Conservation (phyloP, 2,329 filamentous ascomycete species). For the Hypoxylon sp. region DNA sequence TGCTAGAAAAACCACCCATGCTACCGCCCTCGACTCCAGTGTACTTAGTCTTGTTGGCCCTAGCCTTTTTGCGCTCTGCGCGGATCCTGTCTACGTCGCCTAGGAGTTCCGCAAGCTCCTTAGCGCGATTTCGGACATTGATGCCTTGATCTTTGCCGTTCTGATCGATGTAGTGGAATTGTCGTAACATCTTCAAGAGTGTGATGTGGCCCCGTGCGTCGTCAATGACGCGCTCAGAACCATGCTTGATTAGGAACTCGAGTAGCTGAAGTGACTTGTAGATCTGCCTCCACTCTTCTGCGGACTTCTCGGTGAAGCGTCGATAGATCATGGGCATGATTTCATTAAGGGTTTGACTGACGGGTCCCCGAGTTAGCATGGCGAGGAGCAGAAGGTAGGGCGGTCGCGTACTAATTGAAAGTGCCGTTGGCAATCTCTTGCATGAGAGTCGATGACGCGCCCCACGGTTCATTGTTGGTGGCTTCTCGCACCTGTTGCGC, state of each 20-base stretch:
- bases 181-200: constrained; percentile 96
- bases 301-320: constrained; percentile 97
- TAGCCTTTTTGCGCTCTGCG: constrained; percentile 88
- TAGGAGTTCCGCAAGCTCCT: constrained; percentile 94
- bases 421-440: constrained; percentile 98
- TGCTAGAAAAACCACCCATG: constrained; percentile 70
- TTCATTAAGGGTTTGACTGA: constrained; percentile 94
- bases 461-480: constrained; percentile 99
- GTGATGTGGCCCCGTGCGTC: constrained; percentile 96
- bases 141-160: constrained; percentile 99
- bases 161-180: constrained; percentile 96
- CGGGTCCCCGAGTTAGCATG: constrained; percentile 15
- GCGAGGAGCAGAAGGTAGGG: constrained; percentile 3
- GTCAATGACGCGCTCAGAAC: constrained; percentile 96
- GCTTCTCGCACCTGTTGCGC: constrained; percentile 86
- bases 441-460: constrained; percentile 86
- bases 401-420: constrained; percentile 88
- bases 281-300: constrained; percentile 99
- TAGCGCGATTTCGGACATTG: constrained; percentile 96
- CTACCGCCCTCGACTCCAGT: constrained; percentile 89
- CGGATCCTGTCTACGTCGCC: constrained; percentile 92
- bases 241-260: constrained; percentile 98
- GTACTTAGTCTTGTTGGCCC: constrained; percentile 93
- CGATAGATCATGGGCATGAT: constrained; percentile 99
- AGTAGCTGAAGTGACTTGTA: constrained; percentile 98